Evolutionary conservation across 306 rosid species (phyloP).

Genomic region (Lathyrus oleraceus): DNA sequence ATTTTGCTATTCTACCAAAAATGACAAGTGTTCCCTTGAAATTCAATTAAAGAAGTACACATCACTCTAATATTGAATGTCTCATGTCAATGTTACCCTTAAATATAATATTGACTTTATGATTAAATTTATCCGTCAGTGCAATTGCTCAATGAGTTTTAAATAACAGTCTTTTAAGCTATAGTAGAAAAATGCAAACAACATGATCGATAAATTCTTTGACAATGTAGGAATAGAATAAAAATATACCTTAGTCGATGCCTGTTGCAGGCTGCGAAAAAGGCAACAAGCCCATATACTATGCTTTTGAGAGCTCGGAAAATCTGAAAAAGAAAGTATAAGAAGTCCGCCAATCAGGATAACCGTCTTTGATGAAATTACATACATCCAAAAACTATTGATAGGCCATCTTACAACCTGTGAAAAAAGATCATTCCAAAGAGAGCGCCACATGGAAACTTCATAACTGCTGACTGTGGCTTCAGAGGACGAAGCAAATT

Average conservation of each 20-base stretch:
- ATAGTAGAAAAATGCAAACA: slow-evolving; percentile 19
- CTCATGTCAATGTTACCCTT: not conserved
- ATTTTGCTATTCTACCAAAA: not conserved
- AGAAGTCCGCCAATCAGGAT: slow-evolving; percentile 31
- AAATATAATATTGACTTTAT: slow-evolving; percentile 16
- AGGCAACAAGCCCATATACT: slow-evolving; percentile 80
- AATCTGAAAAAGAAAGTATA: slow-evolving; percentile 52
- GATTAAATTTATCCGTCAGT: not conserved
- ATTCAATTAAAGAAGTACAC: slow-evolving; percentile 12
- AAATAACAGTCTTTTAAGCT: not conserved
- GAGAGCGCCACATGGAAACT: slow-evolving; percentile 82
- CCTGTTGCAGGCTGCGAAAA: slow-evolving; percentile 89
- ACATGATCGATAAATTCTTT: slow-evolving; percentile 13
- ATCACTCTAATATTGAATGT: not conserved
- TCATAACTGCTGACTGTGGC: slow-evolving; percentile 61
- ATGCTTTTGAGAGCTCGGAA: slow-evolving; percentile 90
- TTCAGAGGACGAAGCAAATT: slow-evolving; percentile 73
- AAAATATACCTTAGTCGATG: slow-evolving; percentile 85
- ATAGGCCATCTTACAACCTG: slow-evolving; percentile 53
- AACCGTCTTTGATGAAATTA: slow-evolving; percentile 17
- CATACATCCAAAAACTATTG: slow-evolving; percentile 23
- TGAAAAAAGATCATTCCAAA: slow-evolving; percentile 94
- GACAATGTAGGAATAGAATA: slow-evolving; percentile 22
- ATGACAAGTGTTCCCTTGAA: slow-evolving; percentile 3
- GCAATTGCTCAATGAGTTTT: not conserved